Evolutionary conservation across 352 stramenopile genomes (phyloP).

Genomic region (Pilasporangium apinafurcum): DNA sequence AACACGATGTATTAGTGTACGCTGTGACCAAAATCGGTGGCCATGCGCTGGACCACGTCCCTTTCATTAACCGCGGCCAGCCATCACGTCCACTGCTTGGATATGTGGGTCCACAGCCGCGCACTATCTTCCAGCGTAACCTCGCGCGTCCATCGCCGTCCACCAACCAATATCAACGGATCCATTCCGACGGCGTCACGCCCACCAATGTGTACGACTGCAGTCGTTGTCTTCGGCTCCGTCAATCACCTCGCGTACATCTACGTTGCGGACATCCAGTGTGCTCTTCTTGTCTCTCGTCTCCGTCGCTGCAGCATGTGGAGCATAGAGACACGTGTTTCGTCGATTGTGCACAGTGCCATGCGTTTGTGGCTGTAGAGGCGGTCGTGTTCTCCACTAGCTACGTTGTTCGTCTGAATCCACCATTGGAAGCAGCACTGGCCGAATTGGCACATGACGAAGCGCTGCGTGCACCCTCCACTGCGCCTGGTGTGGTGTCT

Average conservation of each 20-base stretch:
- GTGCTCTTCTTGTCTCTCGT: slow-evolving; percentile 50
- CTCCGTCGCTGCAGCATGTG: slow-evolving; percentile 29
- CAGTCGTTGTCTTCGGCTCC: slow-evolving; percentile 42
- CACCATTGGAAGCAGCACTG: slow-evolving; percentile 21
- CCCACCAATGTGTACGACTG: slow-evolving; percentile 50
- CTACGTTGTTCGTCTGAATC: slow-evolving; percentile 40
- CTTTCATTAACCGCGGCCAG: slow-evolving; percentile 48
- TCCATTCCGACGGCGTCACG: slow-evolving; percentile 2
- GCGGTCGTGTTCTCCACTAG: slow-evolving; percentile 47
- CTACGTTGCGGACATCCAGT: slow-evolving; percentile 60
- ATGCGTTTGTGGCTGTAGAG: slow-evolving; percentile 42
- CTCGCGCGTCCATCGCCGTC: not conserved
- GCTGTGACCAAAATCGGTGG: slow-evolving; percentile 71
- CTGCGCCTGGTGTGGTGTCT: too few relatives aligned
- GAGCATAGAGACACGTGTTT: slow-evolving; percentile 36
- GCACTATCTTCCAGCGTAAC: not conserved
- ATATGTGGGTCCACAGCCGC: slow-evolving; percentile 12
- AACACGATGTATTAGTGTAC: slow-evolving; percentile 41
- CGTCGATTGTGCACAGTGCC: slow-evolving; percentile 45
- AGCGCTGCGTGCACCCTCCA: not conserved
- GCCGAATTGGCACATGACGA: slow-evolving; percentile 14
- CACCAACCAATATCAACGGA: slow-evolving; percentile 9
- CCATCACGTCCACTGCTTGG: slow-evolving; percentile 56
- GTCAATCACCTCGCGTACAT: slow-evolving; percentile 50
- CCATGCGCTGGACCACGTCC: slow-evolving; percentile 72